These are phyloP conservation scores for Aspergillus affinis DNA, from an alignment of 495 filamentous ascomycete genomes.

Conservation along the genomic window DNA sequence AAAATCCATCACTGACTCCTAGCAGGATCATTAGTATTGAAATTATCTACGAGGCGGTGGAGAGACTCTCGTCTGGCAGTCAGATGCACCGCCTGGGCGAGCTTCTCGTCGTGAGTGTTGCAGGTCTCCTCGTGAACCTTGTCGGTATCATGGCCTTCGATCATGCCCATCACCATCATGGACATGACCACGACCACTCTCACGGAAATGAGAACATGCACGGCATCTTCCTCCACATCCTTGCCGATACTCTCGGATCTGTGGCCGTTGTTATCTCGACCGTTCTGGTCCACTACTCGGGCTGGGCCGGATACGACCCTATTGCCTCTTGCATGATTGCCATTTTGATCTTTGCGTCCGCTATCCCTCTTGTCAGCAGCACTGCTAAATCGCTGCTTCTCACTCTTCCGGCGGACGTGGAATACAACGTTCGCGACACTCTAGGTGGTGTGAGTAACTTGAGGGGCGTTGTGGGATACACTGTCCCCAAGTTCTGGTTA, in stretches of 20 bases:
- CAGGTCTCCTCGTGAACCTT: slow-evolving; percentile 86
- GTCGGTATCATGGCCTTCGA: slow-evolving; percentile 88
- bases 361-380: slow-evolving; percentile 82
- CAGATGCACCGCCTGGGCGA: slow-evolving; percentile 83
- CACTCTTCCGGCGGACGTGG: slow-evolving; percentile 77
- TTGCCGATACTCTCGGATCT: slow-evolving; percentile 92
- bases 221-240: slow-evolving; percentile 95
- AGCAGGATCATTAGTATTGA: slow-evolving; percentile 87
- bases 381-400: slow-evolving; percentile 80
- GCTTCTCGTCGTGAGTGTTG: slow-evolving; percentile 79
- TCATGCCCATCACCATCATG: slow-evolving; percentile 60
- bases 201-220: slow-evolving; percentile 98
- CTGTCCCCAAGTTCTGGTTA: slow-evolving; percentile 91
- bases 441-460: slow-evolving; percentile 80
- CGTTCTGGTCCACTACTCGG: slow-evolving; percentile 76
- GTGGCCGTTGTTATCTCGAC: slow-evolving; percentile 94
- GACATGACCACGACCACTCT: slow-evolving; percentile 64
- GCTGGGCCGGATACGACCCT: slow-evolving; percentile 95
- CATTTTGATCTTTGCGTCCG: slow-evolving; percentile 83
- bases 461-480: slow-evolving; percentile 80
- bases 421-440: slow-evolving; percentile 85
- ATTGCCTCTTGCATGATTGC: slow-evolving; percentile 93
- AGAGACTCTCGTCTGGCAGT: slow-evolving; percentile 76
- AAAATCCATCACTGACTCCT: slow-evolving; percentile 25
- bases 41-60: slow-evolving; percentile 92